phyloP scores from a whole-genome alignment of 1,139 yeast species.

The Blastobotrys elegans region DNA sequence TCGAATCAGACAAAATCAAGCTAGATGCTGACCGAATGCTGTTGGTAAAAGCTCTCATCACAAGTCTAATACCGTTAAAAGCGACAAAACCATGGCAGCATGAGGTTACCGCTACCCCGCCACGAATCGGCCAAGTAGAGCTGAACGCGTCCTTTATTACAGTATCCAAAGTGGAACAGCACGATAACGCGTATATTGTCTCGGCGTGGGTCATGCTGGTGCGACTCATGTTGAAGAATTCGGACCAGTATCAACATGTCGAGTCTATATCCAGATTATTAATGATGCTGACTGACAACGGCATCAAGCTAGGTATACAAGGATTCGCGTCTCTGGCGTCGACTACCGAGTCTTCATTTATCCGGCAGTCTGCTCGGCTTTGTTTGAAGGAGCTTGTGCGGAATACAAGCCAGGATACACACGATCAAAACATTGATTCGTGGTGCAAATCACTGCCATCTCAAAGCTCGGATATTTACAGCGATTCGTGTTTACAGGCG shows the following conservation, averaged over 20 bases:
- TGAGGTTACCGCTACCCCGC: background rate
- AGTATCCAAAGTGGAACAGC: slow-evolving; percentile 7
- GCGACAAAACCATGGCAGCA: slow-evolving; percentile 10
- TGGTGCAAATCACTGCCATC: slow-evolving; percentile 19
- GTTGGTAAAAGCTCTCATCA: slow-evolving; percentile 4
- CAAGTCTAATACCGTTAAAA: slow-evolving; percentile 5
- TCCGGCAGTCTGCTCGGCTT: slow-evolving; percentile 15
- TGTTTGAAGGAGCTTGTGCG: slow-evolving; percentile 18
- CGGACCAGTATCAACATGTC: background rate
- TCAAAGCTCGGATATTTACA: slow-evolving; percentile 12
- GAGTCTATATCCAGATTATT: slow-evolving; percentile 10
- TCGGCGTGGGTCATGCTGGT: slow-evolving; percentile 14
- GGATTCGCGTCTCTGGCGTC: slow-evolving; percentile 15
- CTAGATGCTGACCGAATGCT: slow-evolving; percentile 3
- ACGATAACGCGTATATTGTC: slow-evolving; percentile 11
- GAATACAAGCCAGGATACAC: background rate
- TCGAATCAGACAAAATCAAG: slow-evolving; percentile 5
- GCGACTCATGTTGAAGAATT: slow-evolving; percentile 8
- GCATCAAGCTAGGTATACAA: slow-evolving; percentile 4
- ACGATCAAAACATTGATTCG: background rate
- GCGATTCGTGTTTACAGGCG: slow-evolving; percentile 13
- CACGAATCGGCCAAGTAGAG: slow-evolving; percentile 10
- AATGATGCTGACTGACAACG: slow-evolving; percentile 9
- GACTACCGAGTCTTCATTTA: background rate
- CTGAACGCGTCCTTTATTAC: slow-evolving; percentile 7